Conservation (phyloP, 371 early-diverging fungal genomes). For the Fennellomyces sp. region DNA sequence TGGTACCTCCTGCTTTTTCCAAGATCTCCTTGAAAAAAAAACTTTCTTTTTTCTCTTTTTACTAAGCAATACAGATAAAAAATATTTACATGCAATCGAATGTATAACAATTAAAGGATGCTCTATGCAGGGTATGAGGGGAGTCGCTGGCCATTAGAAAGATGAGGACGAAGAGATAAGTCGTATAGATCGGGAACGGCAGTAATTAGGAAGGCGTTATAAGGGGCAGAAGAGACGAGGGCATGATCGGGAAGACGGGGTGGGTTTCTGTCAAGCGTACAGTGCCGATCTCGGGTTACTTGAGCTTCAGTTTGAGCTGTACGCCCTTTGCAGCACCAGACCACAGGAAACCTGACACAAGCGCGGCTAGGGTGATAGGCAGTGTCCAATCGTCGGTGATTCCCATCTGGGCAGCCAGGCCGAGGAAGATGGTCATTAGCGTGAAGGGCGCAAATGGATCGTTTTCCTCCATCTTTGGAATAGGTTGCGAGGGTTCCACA, state of each 20-base stretch:
- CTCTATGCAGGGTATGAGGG: constrained; percentile 9
- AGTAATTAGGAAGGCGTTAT: not conserved
- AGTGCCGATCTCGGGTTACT: constrained; percentile 5
- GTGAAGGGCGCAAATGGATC: constrained; percentile 41
- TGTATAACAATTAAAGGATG: constrained; percentile 8
- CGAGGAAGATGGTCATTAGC: constrained; percentile 34
- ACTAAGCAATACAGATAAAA: constrained; percentile 3
- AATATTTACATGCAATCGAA: constrained; percentile 7
- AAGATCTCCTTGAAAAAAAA: too few relatives aligned
- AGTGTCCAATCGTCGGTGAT: constrained; percentile 57
- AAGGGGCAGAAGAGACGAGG: not conserved
- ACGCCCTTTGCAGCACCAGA: constrained; percentile 35
- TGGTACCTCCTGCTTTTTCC: too few relatives aligned
- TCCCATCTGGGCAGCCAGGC: constrained; percentile 37
- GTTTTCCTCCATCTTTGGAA: constrained; percentile 16
- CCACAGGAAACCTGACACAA: constrained; percentile 48
- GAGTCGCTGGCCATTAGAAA: not conserved
- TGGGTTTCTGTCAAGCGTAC: not conserved
- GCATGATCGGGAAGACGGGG: not conserved
- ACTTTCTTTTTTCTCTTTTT: not conserved
- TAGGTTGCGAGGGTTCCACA: not conserved
- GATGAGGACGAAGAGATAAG: not conserved
- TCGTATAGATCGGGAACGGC: not conserved
- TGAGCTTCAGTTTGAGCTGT: constrained; percentile 32
- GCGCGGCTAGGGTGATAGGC: constrained; percentile 45